phyloP scores from a whole-genome alignment of 176 grass and related monocot species.

The Saccharum officinarum region DNA sequence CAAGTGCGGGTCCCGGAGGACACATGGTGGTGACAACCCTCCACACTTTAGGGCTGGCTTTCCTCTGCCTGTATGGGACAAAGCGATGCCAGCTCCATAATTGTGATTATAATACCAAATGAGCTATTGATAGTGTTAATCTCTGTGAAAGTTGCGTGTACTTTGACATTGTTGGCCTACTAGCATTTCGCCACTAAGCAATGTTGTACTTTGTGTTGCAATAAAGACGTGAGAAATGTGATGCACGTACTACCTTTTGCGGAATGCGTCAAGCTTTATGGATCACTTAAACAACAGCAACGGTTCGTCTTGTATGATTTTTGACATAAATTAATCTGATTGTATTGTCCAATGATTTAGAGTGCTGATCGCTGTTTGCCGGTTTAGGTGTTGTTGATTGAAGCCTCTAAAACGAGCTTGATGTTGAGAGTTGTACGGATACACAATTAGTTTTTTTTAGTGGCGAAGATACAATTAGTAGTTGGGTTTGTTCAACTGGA shows the following conservation, averaged over 20 bases:
- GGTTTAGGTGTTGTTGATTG: constrained; percentile 23
- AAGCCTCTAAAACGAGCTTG: constrained; percentile 17
- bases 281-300: neutral
- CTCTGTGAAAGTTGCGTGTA: constrained; percentile 21
- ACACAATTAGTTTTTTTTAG: neutral
- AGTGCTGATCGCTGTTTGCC: neutral
- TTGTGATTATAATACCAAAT: constrained; percentile 33
- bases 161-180: constrained; percentile 31
- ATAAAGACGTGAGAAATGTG: constrained; percentile 30
- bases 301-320: neutral
- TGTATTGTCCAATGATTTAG: constrained; percentile 24
- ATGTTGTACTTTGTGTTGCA: constrained; percentile 10
- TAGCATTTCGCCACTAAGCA: constrained; percentile 17
- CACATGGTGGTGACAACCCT: constrained; percentile 37
- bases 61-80: constrained; percentile 15
- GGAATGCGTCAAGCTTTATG: constrained; percentile 20
- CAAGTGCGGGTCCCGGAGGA: neutral
- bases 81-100: constrained; percentile 7
- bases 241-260: neutral
- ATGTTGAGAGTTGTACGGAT: neutral
- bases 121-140: constrained; percentile 11
- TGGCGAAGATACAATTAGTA: too few relatives aligned
- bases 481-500: neutral
- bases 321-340: constrained; percentile 5
- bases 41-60: constrained; percentile 34